phyloP scores from a whole-genome alignment of 495 filamentous ascomycete species.

The Trichoderma reesei region DNA sequence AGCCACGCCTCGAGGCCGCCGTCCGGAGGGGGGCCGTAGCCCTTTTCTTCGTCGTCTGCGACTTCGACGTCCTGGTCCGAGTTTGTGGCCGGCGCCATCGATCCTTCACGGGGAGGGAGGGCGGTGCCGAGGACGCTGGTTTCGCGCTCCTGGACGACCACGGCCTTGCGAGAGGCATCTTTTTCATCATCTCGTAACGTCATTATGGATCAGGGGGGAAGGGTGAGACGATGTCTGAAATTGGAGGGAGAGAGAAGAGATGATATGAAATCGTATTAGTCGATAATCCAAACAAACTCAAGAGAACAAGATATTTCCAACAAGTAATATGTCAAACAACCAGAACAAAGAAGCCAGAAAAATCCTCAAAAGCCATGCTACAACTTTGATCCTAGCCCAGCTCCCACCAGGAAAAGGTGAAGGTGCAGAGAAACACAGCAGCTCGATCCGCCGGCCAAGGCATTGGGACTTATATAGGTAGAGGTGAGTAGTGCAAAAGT shows the following conservation, averaged over 20 bases:
- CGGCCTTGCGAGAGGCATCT: neutral
- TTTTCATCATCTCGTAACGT: slow-evolving; percentile 4
- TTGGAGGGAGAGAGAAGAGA: neutral
- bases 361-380: too few species aligned
- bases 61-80: neutral
- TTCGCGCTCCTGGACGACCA: neutral
- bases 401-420: too few species aligned
- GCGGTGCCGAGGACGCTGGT: neutral
- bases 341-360: neutral
- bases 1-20: slow-evolving; percentile 33
- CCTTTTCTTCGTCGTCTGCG: slow-evolving; percentile 11
- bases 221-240: too few species aligned
- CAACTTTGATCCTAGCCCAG: too few species aligned
- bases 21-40: slow-evolving; percentile 23
- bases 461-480: too few species aligned
- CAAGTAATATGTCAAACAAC: neutral
- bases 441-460: too few species aligned
- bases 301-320: neutral
- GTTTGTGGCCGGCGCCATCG: neutral
- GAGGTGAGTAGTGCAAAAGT: too few species aligned
- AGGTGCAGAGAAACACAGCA: too few species aligned
- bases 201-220: neutral
- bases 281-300: neutral
- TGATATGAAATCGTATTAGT: neutral
- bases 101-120: neutral